A percentile compares a stretch with the other conserved stretches of the same genome.
Conservation (phyloP, 1,284 basidiomycete genomes). For the Trichosporon coremiiforme region DNA sequence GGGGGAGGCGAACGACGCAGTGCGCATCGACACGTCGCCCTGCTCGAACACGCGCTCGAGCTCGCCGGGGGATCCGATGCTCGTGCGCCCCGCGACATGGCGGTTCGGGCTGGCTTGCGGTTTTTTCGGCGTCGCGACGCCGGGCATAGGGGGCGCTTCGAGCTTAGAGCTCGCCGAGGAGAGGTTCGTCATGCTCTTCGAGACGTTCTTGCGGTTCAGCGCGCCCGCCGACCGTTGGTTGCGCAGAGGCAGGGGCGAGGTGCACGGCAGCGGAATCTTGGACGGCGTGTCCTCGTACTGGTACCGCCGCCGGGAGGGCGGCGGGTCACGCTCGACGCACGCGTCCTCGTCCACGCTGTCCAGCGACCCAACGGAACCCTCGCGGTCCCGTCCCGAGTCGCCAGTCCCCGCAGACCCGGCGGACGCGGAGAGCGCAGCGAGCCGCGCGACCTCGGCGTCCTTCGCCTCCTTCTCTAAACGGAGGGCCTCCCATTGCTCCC, state of each 20-base stretch:
- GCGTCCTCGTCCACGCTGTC: conserved; percentile 19
- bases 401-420: not conserved
- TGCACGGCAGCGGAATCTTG: conserved; percentile 46
- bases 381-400: not conserved
- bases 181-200: conserved; percentile 43
- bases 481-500: conserved; percentile 59
- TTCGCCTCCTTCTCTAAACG: conserved; percentile 59
- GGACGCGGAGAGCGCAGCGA: not conserved
- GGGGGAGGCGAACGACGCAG: conserved; percentile 37
- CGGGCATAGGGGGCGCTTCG: conserved; percentile 22
- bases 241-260: conserved; percentile 22
- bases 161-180: conserved; percentile 35
- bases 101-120: conserved; percentile 16
- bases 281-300: conserved; percentile 52
- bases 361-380: not conserved
- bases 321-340: not conserved
- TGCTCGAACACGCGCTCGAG: conserved; percentile 36
- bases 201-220: conserved; percentile 33
- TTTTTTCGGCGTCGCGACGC: conserved; percentile 21
- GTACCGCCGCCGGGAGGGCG: conserved; percentile 35
- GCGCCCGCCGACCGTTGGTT: conserved; percentile 30
- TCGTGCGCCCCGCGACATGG: conserved; percentile 35
- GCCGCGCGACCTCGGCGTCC: not conserved
- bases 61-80: conserved; percentile 50
- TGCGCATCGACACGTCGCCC: conserved; percentile 51